These are phyloP conservation scores for Rosa multiflora DNA, from an alignment of 306 rosid genomes.

Conservation along the genomic window DNA sequence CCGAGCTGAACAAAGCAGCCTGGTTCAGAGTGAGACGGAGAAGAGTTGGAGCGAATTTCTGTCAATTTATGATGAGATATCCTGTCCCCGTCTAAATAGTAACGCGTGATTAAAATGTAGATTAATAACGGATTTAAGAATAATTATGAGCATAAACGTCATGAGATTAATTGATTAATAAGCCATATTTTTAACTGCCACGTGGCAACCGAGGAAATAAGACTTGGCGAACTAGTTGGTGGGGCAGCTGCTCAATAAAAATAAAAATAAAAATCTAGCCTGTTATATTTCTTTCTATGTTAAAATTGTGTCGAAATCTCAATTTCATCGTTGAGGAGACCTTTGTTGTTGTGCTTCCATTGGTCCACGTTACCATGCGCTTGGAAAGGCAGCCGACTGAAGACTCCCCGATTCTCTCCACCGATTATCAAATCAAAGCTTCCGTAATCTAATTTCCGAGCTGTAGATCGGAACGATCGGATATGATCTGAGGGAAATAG, in stretches of 20 bases:
- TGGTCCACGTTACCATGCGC: too few relatives aligned
- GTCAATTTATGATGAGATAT: background rate
- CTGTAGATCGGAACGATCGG: background rate
- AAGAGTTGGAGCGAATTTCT: background rate
- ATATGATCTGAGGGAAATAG: background rate
- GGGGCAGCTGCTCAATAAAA: too few relatives aligned
- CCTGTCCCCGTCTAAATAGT: background rate
- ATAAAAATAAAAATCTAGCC: too few relatives aligned
- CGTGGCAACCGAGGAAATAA: conserved; percentile 22
- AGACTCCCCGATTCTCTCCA: background rate
- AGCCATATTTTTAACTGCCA: conserved; percentile 13
- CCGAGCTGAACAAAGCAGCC: background rate
- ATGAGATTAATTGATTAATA: too few relatives aligned
- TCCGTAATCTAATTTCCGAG: conserved; percentile 14
- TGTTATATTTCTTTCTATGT: too few relatives aligned
- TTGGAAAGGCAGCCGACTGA: too few relatives aligned
- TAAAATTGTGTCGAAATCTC: too few relatives aligned
- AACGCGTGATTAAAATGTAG: background rate
- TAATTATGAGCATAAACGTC: background rate
- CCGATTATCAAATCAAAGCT: conserved; percentile 13
- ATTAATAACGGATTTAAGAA: background rate
- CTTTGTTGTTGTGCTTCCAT: too few relatives aligned
- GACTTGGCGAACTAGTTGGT: background rate
- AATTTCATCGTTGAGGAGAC: too few relatives aligned
- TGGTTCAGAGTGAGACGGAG: conserved; percentile 5